Conservation (phyloP, 2,329 filamentous ascomycete species). For the Xylaria polymorpha region DNA sequence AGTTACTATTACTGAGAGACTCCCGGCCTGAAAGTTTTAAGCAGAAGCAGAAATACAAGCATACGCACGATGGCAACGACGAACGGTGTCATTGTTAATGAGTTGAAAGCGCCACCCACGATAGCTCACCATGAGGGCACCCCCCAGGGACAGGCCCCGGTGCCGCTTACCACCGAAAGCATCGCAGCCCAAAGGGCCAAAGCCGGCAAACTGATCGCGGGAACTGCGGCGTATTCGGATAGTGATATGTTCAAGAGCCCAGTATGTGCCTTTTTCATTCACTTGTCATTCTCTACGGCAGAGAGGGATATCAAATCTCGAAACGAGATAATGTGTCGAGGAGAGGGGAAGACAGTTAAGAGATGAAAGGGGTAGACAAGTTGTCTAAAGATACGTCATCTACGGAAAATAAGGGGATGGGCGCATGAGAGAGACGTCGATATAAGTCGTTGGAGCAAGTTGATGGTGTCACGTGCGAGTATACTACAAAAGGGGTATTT, state of each 20-base stretch:
- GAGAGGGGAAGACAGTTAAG: no score
- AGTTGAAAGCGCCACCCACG: conserved; percentile 28
- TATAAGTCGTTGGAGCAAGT: conserved; percentile 1
- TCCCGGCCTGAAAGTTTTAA: neutral
- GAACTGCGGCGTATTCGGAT: conserved; percentile 79
- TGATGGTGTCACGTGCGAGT: conserved; percentile 15
- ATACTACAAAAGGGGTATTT: neutral
- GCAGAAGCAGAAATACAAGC: neutral
- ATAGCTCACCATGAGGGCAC: conserved; percentile 34
- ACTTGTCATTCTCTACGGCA: neutral
- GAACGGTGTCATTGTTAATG: conserved; percentile 23
- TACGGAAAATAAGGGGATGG: neutral
- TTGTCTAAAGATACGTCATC: neutral
- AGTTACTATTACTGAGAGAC: neutral
- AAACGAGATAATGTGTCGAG: neutral
- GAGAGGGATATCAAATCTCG: neutral
- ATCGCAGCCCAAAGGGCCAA: conserved; percentile 76
- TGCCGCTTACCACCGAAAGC: conserved; percentile 69
- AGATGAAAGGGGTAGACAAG: neutral
- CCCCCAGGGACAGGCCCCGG: conserved; percentile 39
- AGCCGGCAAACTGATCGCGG: conserved; percentile 77
- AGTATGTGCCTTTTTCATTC: conserved; percentile 59
- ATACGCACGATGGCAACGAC: conserved; percentile 25
- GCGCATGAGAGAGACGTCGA: neutral
- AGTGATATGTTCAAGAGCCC: conserved; percentile 86